A percentile compares a stretch with the other conserved stretches of the same genome.
Conservation (phyloP, 805 yeast genomes). For the Lipomyces yamanashiensis region DNA sequence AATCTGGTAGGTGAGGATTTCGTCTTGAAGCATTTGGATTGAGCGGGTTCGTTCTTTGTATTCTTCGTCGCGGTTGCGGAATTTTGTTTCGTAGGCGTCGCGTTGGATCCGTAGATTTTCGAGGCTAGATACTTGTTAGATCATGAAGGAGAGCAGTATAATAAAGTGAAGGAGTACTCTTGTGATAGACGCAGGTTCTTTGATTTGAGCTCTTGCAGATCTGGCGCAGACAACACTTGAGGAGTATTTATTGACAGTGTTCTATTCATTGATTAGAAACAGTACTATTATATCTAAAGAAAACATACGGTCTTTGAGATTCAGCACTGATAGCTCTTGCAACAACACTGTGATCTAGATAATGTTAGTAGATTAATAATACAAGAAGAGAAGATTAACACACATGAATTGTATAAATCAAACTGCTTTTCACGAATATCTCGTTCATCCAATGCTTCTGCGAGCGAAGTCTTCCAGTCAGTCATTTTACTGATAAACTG, state of each 20-base stretch:
- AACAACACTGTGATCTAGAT: not conserved
- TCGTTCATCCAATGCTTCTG: slow-evolving; percentile 27
- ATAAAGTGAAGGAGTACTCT: not conserved
- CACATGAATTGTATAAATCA: slow-evolving; percentile 36
- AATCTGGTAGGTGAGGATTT: slow-evolving; percentile 62
- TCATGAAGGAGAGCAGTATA: not conserved
- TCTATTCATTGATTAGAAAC: not conserved
- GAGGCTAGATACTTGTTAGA: not conserved
- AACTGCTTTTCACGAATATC: slow-evolving; percentile 37
- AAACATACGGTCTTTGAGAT: not conserved
- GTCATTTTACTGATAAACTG: no score
- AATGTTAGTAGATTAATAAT: not conserved
- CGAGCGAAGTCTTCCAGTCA: slow-evolving; percentile 20
- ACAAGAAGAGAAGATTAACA: not conserved
- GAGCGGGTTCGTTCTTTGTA: slow-evolving; percentile 55
- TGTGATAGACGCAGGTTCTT: slow-evolving; percentile 1
- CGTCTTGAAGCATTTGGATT: slow-evolving; percentile 68
- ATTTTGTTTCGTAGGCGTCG: slow-evolving; percentile 40
- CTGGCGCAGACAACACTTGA: not conserved
- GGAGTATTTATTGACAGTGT: not conserved
- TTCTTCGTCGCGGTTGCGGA: slow-evolving; percentile 40
- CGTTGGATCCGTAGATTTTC: slow-evolving; percentile 39
- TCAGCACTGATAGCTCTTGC: not conserved
- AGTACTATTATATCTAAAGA: not conserved
- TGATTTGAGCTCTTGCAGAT: not conserved